These are phyloP conservation scores for Loxodes magnus DNA, from an alignment of 73 alveolate species.

Conservation along the genomic window DNA sequence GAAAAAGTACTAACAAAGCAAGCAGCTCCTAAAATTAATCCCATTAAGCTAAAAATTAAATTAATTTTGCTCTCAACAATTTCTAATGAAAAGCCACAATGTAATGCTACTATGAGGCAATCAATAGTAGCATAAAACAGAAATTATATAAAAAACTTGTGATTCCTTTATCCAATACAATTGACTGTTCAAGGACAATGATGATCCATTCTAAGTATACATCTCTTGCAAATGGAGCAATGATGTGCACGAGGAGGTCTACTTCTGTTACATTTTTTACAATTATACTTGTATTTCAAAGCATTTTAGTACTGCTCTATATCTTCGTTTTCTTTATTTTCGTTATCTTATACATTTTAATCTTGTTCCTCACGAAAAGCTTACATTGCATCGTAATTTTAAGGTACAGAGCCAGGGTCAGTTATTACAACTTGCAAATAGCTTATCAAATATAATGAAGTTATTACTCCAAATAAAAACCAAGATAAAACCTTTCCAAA, in stretches of 20 bases:
- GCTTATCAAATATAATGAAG: not conserved
- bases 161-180: constrained; percentile 23
- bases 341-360: not conserved
- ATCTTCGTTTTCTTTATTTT: no score
- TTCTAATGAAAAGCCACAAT: not conserved
- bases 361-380: not conserved
- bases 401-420: not conserved
- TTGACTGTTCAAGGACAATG: constrained; percentile 36
- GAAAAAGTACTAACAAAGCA: no score
- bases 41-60: no score
- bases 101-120: not conserved
- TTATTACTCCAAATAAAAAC: no score
- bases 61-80: not conserved
- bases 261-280: constrained; percentile 21
- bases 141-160: not conserved
- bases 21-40: no score
- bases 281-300: no score
- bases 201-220: constrained; percentile 28
- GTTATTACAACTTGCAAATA: not conserved
- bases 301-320: no score
- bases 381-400: not conserved
- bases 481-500: not conserved
- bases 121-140: not conserved
- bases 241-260: constrained; percentile 39
- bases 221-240: constrained; percentile 22